Conservation (phyloP, 179 eudicot species). For the Beta lomatogona region DNA sequence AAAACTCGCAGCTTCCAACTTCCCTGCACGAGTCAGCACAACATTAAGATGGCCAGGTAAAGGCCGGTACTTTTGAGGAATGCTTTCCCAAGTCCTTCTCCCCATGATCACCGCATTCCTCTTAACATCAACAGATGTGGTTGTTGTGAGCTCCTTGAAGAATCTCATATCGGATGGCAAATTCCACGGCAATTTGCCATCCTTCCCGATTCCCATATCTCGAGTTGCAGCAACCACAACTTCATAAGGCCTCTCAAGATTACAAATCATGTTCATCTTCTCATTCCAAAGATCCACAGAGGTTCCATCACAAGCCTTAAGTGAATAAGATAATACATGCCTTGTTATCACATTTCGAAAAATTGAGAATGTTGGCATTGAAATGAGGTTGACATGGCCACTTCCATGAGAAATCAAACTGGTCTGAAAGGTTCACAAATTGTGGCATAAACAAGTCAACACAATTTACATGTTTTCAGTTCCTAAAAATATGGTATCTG, state of each 20-base stretch:
- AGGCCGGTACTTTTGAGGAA: slow-evolving; percentile 32
- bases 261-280: background rate
- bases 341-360: background rate
- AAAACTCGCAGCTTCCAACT: background rate
- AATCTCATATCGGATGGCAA: slow-evolving; percentile 29
- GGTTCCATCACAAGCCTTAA: slow-evolving; percentile 1
- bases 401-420: background rate
- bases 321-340: slow-evolving; percentile 7
- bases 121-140: slow-evolving; percentile 18
- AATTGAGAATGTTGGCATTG: slow-evolving; percentile 1
- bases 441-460: slow-evolving; percentile 7
- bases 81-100: slow-evolving; percentile 35
- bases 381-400: background rate
- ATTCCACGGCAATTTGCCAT: slow-evolving; percentile 38
- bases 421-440: slow-evolving; percentile 20
- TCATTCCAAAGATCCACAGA: background rate
- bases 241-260: slow-evolving; percentile 25
- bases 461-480: background rate
- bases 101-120: slow-evolving; percentile 41
- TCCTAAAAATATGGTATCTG: no score
- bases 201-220: slow-evolving; percentile 36
- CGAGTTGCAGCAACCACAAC: slow-evolving; percentile 40
- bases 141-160: slow-evolving; percentile 32
- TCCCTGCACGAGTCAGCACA: slow-evolving; percentile 32
- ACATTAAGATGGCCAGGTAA: slow-evolving; percentile 34